These are phyloP conservation scores for Hordeum pubiflorum DNA, from an alignment of 202 grass and related monocot genomes.

Conservation along the genomic window DNA sequence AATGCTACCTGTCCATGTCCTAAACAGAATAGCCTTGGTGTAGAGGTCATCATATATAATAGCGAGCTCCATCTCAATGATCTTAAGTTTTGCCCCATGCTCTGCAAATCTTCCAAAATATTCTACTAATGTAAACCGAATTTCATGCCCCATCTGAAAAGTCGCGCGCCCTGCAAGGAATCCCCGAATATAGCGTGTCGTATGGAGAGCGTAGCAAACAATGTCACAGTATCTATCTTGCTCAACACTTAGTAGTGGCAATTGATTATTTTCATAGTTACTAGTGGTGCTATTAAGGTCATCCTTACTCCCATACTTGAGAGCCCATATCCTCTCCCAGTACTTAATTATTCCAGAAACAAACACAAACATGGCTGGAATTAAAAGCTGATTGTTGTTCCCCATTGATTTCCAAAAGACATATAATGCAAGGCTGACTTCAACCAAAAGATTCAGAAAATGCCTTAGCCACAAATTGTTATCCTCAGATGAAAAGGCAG, in stretches of 20 bases:
- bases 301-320: background rate
- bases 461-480: slow-evolving; percentile 31
- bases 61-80: background rate
- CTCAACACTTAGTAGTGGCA: background rate
- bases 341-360: background rate
- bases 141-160: background rate
- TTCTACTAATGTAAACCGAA: background rate
- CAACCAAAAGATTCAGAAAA: background rate
- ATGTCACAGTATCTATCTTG: background rate
- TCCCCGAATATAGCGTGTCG: background rate
- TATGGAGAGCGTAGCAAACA: slow-evolving; percentile 21
- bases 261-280: background rate
- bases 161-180: background rate
- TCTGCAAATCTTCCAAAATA: background rate
- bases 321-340: no score
- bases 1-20: background rate
- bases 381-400: background rate
- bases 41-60: slow-evolving; percentile 6
- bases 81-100: background rate
- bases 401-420: slow-evolving; percentile 10
- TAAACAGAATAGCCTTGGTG: background rate
- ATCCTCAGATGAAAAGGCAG: slow-evolving; percentile 17
- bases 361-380: background rate
- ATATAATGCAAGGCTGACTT: slow-evolving; percentile 7
- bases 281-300: background rate